Evolutionary conservation across 352 stramenopile species (phyloP), one percentile per base, ranked within the genome.

Genomic region (Phytophthora citrophthora): DNA sequence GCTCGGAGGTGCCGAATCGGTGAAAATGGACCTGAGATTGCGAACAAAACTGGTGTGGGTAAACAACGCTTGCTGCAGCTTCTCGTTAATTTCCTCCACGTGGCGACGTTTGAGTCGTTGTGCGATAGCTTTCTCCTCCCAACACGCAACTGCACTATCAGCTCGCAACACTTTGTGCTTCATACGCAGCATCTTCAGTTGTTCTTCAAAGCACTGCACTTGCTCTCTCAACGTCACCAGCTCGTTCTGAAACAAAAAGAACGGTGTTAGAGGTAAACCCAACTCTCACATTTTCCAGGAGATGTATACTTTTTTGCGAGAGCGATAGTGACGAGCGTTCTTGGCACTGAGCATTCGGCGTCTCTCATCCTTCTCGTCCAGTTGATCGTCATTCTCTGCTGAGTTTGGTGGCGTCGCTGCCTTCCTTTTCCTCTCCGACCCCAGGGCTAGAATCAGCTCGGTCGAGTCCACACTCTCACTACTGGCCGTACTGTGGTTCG

Each of bases 291-390:
- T 12, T 57, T 15, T 9, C 44, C 13, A 4, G 3, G 2, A 18
- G 29, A 0, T 32, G 8, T 32, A 5, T 53, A 72, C 61, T 57
- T 85, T 85, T 63, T 82, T 82, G 24, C 73, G 67, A 32, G 54
- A 78, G 40, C 73, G 76, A 72, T 82, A 77, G 5, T 45, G 60
- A 1, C 73, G 70, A 38, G 73, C 70, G 26, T 77, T 85, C 48
- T 76, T 75, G 1, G 73, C 73, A 13, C 74, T 55, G 20, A 78
- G 72, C 12, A 60, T 54, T 29, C 61, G 61, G 6, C 73, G 72
- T 43, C 64, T 71, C 13, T 69, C 63, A 15, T 77, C 70, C 32
- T 56, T 66, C 29, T 67, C 59, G 26, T 59, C 48, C 5, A 54
- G 16, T 34, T 48, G 9, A 6, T 12, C 45, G n/a, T 55, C 55